Evolutionary conservation across 2,329 filamentous ascomycete genomes (phyloP), one percentile per base, ranked within the genome.

Genomic region (Cladosporium sp.): DNA sequence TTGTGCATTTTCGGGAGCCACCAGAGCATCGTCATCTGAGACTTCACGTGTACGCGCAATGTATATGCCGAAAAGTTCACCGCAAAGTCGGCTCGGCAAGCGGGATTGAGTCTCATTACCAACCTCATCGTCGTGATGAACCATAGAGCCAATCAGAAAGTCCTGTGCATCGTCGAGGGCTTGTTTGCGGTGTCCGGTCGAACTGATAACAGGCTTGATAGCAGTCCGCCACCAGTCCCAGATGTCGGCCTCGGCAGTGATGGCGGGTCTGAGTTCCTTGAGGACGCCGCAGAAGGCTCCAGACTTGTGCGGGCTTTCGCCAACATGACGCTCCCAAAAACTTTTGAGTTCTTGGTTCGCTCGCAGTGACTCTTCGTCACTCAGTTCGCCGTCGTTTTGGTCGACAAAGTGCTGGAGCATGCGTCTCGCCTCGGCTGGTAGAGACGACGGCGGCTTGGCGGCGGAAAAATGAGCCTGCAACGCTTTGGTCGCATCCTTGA

Each of bases 201-300:
- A 80, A 67, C 87, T 79, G 68, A 87, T 75, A 15, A 86, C 82
- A 0, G 88, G 86, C 55, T 82, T 81, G 24, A 88, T 77, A 15
- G 89, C 80, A 68, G 85, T 79, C 55, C 90, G 86, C 85, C 91
- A 92, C 92, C 92, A 95, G 67, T 88, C 84, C 65, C 88, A 78
- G 64, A 92, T 78, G 65, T 88, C 85, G 38, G 85, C 82, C 2
- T 88, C 84, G 12, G 87, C 87, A 65, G 84, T 84, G 64, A 95
- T 83, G 12, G 85, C 84, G 2, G 89, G 87, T 28, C 88, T 84
- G 41, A 94, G 80, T 49, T 84, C 84, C 57, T 86, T 85, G 65
- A 94, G 79, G 55, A 91, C 84, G 59, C 85, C 84, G 21, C 93
- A 82, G 78, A 93, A 95, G n/a, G 87, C 80, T 10, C 86, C 87